These are phyloP conservation scores for Oidiodendron maius DNA, from an alignment of 495 filamentous ascomycete species.

Conservation along the genomic window DNA sequence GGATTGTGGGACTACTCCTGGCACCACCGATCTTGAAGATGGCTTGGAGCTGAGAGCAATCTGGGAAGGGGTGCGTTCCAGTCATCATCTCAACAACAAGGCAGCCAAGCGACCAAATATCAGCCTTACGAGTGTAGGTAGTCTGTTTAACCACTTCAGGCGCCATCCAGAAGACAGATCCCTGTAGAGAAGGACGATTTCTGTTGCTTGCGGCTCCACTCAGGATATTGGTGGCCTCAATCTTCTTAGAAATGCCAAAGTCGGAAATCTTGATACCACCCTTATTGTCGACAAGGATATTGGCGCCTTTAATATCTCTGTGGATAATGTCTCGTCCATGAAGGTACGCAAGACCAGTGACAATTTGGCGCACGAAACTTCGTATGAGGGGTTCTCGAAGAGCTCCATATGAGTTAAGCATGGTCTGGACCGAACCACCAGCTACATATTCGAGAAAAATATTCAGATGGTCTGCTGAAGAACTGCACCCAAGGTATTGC, in stretches of 20 bases:
- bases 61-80: constrained; percentile 90
- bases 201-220: constrained; percentile 51
- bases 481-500: constrained; percentile 91
- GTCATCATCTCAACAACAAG: constrained; percentile 99
- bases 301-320: constrained; percentile 97
- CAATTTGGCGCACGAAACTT: constrained; percentile 95
- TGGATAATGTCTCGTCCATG: constrained; percentile 96
- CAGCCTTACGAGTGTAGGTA: constrained; percentile 96
- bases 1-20: constrained; percentile 83
- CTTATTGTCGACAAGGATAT: constrained; percentile 98
- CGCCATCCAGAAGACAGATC: constrained; percentile 99
- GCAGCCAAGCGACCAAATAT: constrained; percentile 97
- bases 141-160: constrained; percentile 98
- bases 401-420: constrained; percentile 97
- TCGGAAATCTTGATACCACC: constrained; percentile 99
- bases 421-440: constrained; percentile 92
- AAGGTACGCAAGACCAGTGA: constrained; percentile 89
- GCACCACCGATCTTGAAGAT: constrained; percentile 97
- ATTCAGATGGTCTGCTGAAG: constrained; percentile 87
- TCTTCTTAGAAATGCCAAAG: constrained; percentile 98
- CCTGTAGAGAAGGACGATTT: constrained; percentile 87
- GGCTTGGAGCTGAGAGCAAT: constrained; percentile 93
- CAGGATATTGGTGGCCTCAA: constrained; percentile 68
- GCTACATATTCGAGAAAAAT: constrained; percentile 99
- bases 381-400: constrained; percentile 89